These are phyloP conservation scores for Lachancea dasiensis DNA, from an alignment of 805 yeast genomes.

Conservation along the genomic window DNA sequence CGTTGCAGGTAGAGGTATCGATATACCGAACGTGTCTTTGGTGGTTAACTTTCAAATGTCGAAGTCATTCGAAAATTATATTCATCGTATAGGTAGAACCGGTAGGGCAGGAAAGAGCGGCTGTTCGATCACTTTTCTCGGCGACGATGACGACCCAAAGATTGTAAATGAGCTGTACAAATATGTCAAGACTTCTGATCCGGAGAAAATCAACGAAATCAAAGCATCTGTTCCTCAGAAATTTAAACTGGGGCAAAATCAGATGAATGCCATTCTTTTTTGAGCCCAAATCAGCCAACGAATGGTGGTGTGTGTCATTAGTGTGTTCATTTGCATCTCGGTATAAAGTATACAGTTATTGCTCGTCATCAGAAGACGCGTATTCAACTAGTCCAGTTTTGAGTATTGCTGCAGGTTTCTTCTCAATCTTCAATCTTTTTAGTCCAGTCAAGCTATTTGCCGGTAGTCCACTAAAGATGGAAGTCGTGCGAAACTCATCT, in stretches of 20 bases:
- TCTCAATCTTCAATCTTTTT: conserved; percentile 7
- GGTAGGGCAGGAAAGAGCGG: conserved; percentile 91
- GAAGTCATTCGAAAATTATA: conserved; percentile 68
- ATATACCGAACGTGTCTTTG: conserved; percentile 77
- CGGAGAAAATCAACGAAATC: conserved; percentile 16
- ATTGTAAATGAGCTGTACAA: conserved; percentile 39
- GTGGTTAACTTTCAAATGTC: conserved; percentile 88
- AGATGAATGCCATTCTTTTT: conserved; percentile 14
- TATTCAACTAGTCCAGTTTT: conserved; percentile 7
- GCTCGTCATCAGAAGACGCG: conserved; percentile 11
- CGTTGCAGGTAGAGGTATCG: conserved; percentile 94
- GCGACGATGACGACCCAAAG: conserved; percentile 46
- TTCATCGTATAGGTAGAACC: conserved; percentile 93
- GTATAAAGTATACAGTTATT: not conserved
- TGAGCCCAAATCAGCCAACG: no score
- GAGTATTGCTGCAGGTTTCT: not conserved
- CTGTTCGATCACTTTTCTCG: conserved; percentile 65
- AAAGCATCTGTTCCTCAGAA: conserved; percentile 12
- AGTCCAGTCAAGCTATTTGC: conserved; percentile 4
- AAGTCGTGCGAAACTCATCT: not conserved
- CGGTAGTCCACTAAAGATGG: conserved; percentile 6
- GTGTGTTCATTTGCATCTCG: not conserved
- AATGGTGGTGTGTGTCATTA: not conserved
- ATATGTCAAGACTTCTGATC: conserved; percentile 35
- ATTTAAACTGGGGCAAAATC: conserved; percentile 16